These are phyloP conservation scores for Epichloe coenophiala DNA, from an alignment of 2,329 filamentous ascomycete species.

Conservation along the genomic window DNA sequence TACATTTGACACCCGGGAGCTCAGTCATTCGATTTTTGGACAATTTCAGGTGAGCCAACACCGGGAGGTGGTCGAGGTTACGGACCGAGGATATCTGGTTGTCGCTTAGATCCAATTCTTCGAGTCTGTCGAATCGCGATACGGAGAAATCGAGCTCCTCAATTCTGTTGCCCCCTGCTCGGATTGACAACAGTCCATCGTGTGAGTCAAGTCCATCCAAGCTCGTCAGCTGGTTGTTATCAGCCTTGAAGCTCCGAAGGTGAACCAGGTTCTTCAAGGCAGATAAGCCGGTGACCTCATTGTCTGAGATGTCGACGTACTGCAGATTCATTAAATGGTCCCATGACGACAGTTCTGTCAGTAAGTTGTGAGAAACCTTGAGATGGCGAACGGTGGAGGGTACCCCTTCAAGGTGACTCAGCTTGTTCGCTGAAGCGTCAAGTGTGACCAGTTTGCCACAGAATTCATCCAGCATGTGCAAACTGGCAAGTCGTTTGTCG, in stretches of 20 bases:
- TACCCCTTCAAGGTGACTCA: conserved; percentile 69
- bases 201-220: conserved; percentile 69
- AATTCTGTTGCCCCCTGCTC: conserved; percentile 61
- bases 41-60: conserved; percentile 55
- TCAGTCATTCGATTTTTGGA: conserved; percentile 43
- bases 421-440: conserved; percentile 65
- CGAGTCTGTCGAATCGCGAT: conserved; percentile 56
- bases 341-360: conserved; percentile 83
- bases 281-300: conserved; percentile 68
- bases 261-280: conserved; percentile 71
- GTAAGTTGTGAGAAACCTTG: conserved; percentile 58
- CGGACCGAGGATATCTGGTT: conserved; percentile 54
- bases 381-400: conserved; percentile 62
- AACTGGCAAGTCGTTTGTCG: conserved; percentile 56
- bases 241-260: conserved; percentile 66
- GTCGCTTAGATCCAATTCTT: conserved; percentile 61
- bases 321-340: conserved; percentile 76
- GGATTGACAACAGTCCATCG: conserved; percentile 67
- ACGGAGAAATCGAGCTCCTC: conserved; percentile 57
- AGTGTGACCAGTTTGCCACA: conserved; percentile 70
- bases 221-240: conserved; percentile 68
- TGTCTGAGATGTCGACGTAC: conserved; percentile 81
- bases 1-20: conserved; percentile 27
- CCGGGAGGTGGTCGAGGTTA: conserved; percentile 52
- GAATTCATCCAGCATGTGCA: conserved; percentile 80